Evolutionary conservation across 148 eudicot genomes (phyloP).

Genomic region (Gaultheria prostrata): DNA sequence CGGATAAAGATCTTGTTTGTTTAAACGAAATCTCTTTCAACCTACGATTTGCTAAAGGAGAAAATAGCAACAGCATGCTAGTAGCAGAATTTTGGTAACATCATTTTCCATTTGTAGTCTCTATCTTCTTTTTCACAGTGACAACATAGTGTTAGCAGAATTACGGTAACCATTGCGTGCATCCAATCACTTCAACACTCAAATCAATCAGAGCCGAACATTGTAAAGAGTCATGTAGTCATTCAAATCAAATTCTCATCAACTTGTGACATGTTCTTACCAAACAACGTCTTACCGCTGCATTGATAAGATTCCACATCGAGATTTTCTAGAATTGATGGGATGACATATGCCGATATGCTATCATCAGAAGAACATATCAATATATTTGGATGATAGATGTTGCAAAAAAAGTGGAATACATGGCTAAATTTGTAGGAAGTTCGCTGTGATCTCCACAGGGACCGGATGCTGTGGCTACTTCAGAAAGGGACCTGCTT

Average conservation of each 20-base stretch:
- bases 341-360: not conserved
- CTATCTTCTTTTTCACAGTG: slow-evolving; percentile 1
- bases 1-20: not conserved
- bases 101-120: not conserved
- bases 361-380: not conserved
- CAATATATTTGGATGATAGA: not conserved
- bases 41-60: too few relatives aligned
- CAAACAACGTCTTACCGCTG: not conserved
- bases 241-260: not conserved
- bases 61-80: not conserved
- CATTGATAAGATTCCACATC: not conserved
- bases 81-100: not conserved
- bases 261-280: not conserved
- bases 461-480: slow-evolving; percentile 4
- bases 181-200: not conserved
- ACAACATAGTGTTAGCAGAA: not conserved
- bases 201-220: not conserved
- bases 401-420: not conserved
- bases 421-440: slow-evolving; percentile 9
- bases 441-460: not conserved
- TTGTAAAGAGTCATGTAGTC: not conserved
- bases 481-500: slow-evolving; percentile 8
- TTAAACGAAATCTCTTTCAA: not conserved
- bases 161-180: not conserved
- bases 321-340: not conserved